Conservation (phyloP, 1,139 yeast species). For the Blastobotrys apis region DNA sequence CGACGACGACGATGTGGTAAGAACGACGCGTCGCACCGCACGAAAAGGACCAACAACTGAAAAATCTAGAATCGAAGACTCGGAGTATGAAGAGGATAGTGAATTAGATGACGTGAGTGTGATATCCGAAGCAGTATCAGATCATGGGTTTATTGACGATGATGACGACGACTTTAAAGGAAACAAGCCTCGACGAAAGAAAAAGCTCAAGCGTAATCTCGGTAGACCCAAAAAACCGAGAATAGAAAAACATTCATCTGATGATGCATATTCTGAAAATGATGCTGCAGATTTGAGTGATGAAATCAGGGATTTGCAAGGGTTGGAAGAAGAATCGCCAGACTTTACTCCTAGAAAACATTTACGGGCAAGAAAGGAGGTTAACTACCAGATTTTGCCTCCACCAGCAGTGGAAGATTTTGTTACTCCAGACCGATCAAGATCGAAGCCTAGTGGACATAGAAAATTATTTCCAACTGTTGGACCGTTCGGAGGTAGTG, state of each 20-base stretch:
- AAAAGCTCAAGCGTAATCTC: constrained; percentile 17
- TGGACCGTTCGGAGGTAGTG: constrained; percentile 43
- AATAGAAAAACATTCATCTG: constrained; percentile 16
- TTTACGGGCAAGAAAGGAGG: constrained; percentile 69
- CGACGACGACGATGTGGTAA: constrained; percentile 9
- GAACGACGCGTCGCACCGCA: constrained; percentile 7
- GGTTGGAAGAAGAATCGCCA: constrained; percentile 38
- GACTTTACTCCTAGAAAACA: constrained; percentile 47
- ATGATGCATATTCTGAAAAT: constrained; percentile 21
- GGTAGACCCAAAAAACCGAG: constrained; percentile 30
- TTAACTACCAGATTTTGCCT: constrained; percentile 84
- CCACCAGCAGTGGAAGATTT: constrained; percentile 49
- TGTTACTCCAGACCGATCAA: constrained; percentile 7
- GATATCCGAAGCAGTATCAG: constrained; percentile 7
- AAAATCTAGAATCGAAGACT: constrained; percentile 8
- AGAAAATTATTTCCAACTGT: constrained; percentile 31
- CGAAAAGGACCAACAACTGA: constrained; percentile 3
- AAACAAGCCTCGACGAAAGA: constrained; percentile 15
- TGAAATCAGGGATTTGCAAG: constrained; percentile 51
- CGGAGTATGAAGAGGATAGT: constrained; percentile 19
- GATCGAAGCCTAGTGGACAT: constrained; percentile 16
- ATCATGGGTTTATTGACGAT: constrained; percentile 36
- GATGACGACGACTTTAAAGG: constrained; percentile 34
- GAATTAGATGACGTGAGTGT: constrained; percentile 16
- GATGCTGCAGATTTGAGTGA: constrained; percentile 42